These are phyloP conservation scores for Oryza meridionalis DNA, from an alignment of 176 grass and related monocot genomes.

Conservation along the genomic window DNA sequence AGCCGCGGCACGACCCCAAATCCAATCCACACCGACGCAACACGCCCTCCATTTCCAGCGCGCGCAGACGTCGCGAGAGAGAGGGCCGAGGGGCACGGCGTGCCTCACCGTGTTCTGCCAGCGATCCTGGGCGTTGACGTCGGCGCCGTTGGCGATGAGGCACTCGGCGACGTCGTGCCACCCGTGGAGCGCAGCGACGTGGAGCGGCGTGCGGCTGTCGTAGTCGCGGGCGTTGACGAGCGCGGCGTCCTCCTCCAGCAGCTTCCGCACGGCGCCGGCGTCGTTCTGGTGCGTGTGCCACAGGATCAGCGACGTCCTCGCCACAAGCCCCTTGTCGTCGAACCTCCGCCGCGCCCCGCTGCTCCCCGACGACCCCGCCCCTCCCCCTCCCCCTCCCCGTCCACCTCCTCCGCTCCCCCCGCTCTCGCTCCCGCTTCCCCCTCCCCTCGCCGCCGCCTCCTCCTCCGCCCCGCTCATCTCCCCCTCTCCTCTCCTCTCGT, in stretches of 20 bases:
- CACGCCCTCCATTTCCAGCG: not conserved
- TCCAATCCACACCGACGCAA: slow-evolving; percentile 4
- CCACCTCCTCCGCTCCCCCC: not conserved
- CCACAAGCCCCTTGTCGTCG: slow-evolving; percentile 86
- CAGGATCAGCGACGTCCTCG: slow-evolving; percentile 93
- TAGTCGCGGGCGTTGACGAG: slow-evolving; percentile 96
- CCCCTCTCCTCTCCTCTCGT: not conserved
- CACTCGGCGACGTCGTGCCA: slow-evolving; percentile 87
- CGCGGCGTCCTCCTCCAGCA: slow-evolving; percentile 80
- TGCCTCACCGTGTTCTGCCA: slow-evolving; percentile 93
- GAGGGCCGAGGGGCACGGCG: too few relatives aligned
- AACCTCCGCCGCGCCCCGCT: slow-evolving; percentile 56
- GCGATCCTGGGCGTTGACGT: slow-evolving; percentile 94
- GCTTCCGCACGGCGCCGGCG: slow-evolving; percentile 71
- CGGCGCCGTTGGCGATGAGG: slow-evolving; percentile 76
- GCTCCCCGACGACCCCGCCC: slow-evolving; percentile 45
- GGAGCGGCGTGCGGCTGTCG: slow-evolving; percentile 95
- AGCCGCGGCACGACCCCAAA: not conserved
- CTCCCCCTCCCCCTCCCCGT: slow-evolving; percentile 23
- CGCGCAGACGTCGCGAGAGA: not conserved
- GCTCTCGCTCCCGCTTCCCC: slow-evolving; percentile 6
- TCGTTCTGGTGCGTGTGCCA: slow-evolving; percentile 99
- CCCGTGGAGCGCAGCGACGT: slow-evolving; percentile 91
- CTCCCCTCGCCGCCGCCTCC: slow-evolving; percentile 25
- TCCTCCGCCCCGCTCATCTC: slow-evolving; percentile 56